A percentile compares a stretch with the other conserved stretches of the same genome.
These are phyloP conservation scores for Calocybe gambosa DNA, from an alignment of 1,284 basidiomycete species.

Conservation along the genomic window DNA sequence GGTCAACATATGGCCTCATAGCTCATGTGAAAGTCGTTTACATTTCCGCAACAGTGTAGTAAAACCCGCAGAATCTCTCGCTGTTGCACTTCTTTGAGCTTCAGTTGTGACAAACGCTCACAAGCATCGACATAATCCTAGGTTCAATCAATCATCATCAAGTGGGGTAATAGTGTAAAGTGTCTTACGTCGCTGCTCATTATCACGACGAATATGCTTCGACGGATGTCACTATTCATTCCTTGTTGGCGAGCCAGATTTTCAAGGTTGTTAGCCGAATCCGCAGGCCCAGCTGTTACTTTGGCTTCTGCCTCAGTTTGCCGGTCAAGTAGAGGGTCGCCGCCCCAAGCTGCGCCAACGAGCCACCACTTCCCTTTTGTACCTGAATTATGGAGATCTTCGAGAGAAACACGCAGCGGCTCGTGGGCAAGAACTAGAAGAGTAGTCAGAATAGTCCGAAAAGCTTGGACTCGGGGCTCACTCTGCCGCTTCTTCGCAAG, in stretches of 20 bases:
- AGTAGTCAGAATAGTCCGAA: neutral
- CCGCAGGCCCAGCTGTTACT: slow-evolving; percentile 21
- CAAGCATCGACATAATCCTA: slow-evolving; percentile 94
- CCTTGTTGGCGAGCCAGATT: slow-evolving; percentile 89
- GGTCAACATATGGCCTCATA: slow-evolving; percentile 2
- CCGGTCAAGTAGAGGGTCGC: slow-evolving; percentile 79
- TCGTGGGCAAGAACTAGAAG: slow-evolving; percentile 74
- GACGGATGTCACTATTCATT: slow-evolving; percentile 96
- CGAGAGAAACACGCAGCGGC: slow-evolving; percentile 75
- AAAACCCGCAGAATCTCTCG: slow-evolving; percentile 91
- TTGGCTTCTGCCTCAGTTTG: slow-evolving; percentile 30
- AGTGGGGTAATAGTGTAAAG: neutral
- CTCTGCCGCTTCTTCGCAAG: slow-evolving; percentile 75
- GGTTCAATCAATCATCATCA: slow-evolving; percentile 1
- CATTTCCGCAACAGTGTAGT: slow-evolving; percentile 90
- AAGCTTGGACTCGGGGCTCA: slow-evolving; percentile 23
- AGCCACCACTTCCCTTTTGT: slow-evolving; percentile 98
- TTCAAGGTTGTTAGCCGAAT: slow-evolving; percentile 47
- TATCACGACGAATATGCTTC: slow-evolving; percentile 87
- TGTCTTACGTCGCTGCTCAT: slow-evolving; percentile 85
- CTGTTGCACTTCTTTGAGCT: slow-evolving; percentile 86
- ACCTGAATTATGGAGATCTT: slow-evolving; percentile 82
- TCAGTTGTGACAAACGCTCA: slow-evolving; percentile 78
- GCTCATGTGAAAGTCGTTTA: slow-evolving; percentile 31
- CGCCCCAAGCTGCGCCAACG: slow-evolving; percentile 94